Evolutionary conservation across 306 rosid species (phyloP).

Genomic region (Fragaria nilgerrensis): DNA sequence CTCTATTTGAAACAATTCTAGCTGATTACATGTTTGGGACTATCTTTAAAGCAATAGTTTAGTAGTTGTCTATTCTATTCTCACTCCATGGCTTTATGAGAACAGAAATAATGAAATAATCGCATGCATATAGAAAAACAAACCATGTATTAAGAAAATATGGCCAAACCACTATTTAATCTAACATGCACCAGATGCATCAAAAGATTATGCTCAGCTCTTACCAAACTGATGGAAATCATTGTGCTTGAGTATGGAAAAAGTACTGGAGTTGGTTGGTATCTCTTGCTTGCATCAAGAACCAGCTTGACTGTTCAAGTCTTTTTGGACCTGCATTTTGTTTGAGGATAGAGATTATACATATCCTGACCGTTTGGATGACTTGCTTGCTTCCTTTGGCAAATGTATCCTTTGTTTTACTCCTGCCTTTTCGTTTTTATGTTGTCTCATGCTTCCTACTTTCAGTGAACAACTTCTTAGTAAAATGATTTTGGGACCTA

Average conservation of each 20-base stretch:
- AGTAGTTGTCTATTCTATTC: neutral
- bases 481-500: neutral
- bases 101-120: neutral
- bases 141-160: neutral
- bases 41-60: neutral
- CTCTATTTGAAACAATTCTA: neutral
- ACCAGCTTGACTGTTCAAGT: neutral
- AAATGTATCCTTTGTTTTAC: neutral
- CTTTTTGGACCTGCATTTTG: neutral
- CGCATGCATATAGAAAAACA: neutral
- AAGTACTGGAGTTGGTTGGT: neutral
- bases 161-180: neutral
- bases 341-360: neutral
- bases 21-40: neutral
- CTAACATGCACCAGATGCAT: neutral
- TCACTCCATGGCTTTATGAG: neutral
- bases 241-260: neutral
- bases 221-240: neutral
- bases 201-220: neutral
- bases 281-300: neutral
- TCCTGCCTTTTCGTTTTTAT: neutral
- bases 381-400: neutral
- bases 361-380: neutral
- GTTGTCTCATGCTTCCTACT: neutral
- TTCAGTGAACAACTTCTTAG: neutral